Conservation (phyloP, 768 basidiomycete species). For the Psilocybe tampanensis region DNA sequence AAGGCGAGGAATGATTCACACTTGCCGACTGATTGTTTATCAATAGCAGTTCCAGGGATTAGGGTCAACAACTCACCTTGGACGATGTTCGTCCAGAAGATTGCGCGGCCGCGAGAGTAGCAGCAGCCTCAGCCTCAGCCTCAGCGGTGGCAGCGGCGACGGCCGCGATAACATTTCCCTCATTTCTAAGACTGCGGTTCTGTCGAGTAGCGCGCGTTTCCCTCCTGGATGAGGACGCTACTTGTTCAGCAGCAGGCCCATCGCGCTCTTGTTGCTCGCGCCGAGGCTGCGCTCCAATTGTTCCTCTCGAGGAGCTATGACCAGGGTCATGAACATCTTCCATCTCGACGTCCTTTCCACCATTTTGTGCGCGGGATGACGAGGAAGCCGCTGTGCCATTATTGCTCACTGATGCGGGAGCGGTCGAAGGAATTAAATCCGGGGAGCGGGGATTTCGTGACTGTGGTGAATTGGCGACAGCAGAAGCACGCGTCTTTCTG, state of each 20-base stretch:
- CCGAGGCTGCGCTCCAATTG: neutral
- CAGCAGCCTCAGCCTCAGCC: constrained; percentile 25
- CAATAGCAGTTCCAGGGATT: neutral
- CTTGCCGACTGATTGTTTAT: constrained; percentile 2
- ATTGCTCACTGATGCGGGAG: neutral
- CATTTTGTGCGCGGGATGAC: neutral
- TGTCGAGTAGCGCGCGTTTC: constrained; percentile 8
- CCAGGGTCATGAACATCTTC: neutral
- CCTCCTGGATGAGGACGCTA: constrained; percentile 1
- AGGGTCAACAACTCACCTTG: neutral
- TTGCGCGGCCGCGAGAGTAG: constrained; percentile 17
- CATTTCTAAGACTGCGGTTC: constrained; percentile 13
- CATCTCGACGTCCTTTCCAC: constrained; percentile 7
- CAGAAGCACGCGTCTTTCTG: no score
- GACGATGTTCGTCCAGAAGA: neutral
- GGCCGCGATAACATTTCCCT: constrained; percentile 24
- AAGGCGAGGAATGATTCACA: constrained; percentile 2
- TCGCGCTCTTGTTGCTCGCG: neutral
- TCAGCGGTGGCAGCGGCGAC: constrained; percentile 22
- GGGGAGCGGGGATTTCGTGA: neutral
- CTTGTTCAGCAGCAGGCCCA: neutral
- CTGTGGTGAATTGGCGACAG: neutral
- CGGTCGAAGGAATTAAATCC: neutral
- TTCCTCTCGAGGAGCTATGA: neutral
- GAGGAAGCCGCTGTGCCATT: neutral